A percentile compares a stretch with the other conserved stretches of the same genome.
These are phyloP conservation scores for Fusarium hostae DNA, from an alignment of 2,329 filamentous ascomycete genomes.

Conservation along the genomic window DNA sequence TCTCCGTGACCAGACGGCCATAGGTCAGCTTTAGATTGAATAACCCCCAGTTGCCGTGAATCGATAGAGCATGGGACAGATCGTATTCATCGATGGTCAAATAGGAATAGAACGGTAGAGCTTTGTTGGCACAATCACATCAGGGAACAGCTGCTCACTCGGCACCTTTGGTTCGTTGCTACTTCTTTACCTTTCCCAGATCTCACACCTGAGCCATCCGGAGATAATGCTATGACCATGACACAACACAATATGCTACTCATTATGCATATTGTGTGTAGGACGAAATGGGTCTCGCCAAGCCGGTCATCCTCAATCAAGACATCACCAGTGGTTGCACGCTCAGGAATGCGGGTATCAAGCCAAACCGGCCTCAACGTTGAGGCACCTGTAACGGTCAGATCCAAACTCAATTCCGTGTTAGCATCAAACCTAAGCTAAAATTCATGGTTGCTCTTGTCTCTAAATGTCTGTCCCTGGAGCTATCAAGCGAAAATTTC, in stretches of 20 bases:
- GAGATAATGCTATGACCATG: neutral
- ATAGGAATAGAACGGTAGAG: neutral
- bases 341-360: neutral
- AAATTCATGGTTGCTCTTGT: neutral
- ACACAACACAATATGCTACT: neutral
- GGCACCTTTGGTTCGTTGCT: neutral
- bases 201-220: neutral
- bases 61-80: neutral
- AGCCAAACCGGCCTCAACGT: conserved; percentile 1
- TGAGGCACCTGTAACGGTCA: neutral
- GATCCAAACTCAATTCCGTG: neutral
- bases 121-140: neutral
- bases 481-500: neutral
- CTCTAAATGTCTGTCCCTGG: neutral
- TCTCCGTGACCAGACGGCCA: neutral
- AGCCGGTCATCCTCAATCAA: neutral
- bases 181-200: neutral
- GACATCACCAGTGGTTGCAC: neutral
- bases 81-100: neutral
- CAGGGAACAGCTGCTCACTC: neutral
- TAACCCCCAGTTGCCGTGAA: neutral
- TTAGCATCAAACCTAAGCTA: neutral
- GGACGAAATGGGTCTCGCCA: too few species aligned
- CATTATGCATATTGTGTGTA: neutral
- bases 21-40: neutral